Base-by-base conservation (phyloP, 257 asterid species). In the Solanum lycopersicoides region DNA sequence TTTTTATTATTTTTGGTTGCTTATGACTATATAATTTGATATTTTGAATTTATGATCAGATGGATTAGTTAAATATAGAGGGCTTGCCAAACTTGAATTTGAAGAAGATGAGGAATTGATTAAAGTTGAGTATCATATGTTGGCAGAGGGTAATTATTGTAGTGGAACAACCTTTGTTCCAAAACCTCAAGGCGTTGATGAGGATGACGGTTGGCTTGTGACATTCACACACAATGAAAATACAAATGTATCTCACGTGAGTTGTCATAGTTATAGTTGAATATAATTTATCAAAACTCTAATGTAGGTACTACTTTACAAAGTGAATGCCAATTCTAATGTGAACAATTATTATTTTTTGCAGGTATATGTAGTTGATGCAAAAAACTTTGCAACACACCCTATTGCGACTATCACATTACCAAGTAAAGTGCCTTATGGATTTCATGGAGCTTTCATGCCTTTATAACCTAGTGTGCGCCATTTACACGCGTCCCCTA, bases 121-220 rank as follows among this genome's bases (percentile, higher is more conserved):
- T 37, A 45, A 79, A 66, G 86, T 66, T 79, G 89, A 91, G 23
- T 76, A 89, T 23, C 92, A 89, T 44, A 75, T 82, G 86, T 77
- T 88, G 12, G 88, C 89, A 16, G 37, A 35, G 20, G 89, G 76
- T 56, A 87, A 83, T 35, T 91, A 84, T 35, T 88, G 88, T 69
- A 77, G 85, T 18, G 90, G 93, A 8, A 68, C 87, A 30, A 45
- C 88, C 37, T 89, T 88, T 68, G 89, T 89, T 3, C 86, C 87
- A 12, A 91, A 89, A 35, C 5, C 12, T 15, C 86, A 63, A 25
- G 63, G 60, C 23, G 41, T 1, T 4, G 87, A 88, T 7, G 93
- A 91, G 60, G 91, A 89, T 80, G 93, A 89, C 83, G 91, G 93
- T 28, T 91, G 93, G 91, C 56, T 91, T 20, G 88, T 91, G 37